phyloP scores from a whole-genome alignment of 2,329 filamentous ascomycete genomes.

The Teratosphaeria epicoccoides region DNA sequence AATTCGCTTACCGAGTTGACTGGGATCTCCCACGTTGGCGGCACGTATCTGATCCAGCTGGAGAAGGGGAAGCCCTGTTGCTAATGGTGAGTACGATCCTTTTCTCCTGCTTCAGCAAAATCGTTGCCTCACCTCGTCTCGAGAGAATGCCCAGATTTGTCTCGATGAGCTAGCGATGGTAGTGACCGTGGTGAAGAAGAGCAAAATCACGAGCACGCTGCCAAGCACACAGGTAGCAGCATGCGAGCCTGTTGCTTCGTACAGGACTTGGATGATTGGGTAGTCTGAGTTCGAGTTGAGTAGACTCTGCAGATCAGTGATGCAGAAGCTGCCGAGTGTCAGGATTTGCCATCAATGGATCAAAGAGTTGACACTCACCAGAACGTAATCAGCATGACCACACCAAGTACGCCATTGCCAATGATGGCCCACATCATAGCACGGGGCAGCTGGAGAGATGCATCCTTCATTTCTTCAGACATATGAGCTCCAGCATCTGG shows the following conservation, averaged over 20 bases:
- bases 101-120: background rate
- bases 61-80: conserved; percentile 25
- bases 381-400: conserved; percentile 30
- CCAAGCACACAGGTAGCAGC: conserved; percentile 23
- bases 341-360: background rate
- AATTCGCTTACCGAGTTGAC: conserved; percentile 20
- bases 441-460: conserved; percentile 32
- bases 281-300: conserved; percentile 18
- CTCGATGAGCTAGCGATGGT: conserved; percentile 25
- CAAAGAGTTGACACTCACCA: conserved; percentile 15
- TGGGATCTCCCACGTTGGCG: conserved; percentile 22
- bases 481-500: conserved; percentile 31
- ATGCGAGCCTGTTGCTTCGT: conserved; percentile 20
- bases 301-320: conserved; percentile 15
- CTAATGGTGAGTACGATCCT: conserved; percentile 1
- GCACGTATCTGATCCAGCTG: conserved; percentile 23
- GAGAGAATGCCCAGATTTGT: conserved; percentile 25
- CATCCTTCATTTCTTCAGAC: conserved; percentile 28
- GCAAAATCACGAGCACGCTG: conserved; percentile 21
- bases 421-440: conserved; percentile 35
- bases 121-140: conserved; percentile 16
- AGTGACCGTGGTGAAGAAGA: conserved; percentile 27
- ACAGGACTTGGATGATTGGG: conserved; percentile 23
- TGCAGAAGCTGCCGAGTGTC: conserved; percentile 19
- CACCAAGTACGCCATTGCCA: conserved; percentile 25